phyloP scores from a whole-genome alignment of 768 basidiomycete genomes.

The Trametes cinnabarina region DNA sequence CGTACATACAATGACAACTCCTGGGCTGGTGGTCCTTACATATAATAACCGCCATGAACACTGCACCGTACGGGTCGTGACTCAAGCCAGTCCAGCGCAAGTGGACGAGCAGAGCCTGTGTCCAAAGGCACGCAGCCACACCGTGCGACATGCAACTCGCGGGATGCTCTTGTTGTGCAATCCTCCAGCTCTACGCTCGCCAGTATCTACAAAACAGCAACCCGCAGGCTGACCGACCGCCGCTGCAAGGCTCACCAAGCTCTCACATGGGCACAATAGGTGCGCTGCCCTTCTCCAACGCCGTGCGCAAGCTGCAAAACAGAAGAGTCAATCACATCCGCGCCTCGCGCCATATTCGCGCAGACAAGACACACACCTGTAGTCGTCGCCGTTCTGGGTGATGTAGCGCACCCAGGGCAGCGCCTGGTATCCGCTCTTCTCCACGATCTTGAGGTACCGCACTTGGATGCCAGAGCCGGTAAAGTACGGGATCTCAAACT shows the following conservation, averaged over 20 bases:
- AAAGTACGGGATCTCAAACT: conserved; percentile 98
- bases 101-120: too few relatives aligned
- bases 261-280: conserved; percentile 48
- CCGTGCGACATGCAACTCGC: too few relatives aligned
- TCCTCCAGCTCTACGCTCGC: too few relatives aligned
- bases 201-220: too few relatives aligned
- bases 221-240: too few relatives aligned
- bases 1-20: too few relatives aligned
- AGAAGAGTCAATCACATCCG: not conserved
- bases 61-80: too few relatives aligned
- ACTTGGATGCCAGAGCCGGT: conserved; percentile 98
- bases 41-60: too few relatives aligned
- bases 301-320: conserved; percentile 58
- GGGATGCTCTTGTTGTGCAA: too few relatives aligned
- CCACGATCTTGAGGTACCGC: conserved; percentile 95
- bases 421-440: conserved; percentile 97
- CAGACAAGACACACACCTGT: conserved; percentile 52
- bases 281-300: conserved; percentile 69
- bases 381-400: conserved; percentile 89
- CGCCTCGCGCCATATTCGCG: not conserved
- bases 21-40: too few relatives aligned
- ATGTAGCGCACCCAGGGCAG: conserved; percentile 96
- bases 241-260: not conserved
- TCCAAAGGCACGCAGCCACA: too few relatives aligned
- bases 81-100: too few relatives aligned